Conservation (phyloP, 1,284 basidiomycete genomes). For the Cryptococcus hybrid region DNA sequence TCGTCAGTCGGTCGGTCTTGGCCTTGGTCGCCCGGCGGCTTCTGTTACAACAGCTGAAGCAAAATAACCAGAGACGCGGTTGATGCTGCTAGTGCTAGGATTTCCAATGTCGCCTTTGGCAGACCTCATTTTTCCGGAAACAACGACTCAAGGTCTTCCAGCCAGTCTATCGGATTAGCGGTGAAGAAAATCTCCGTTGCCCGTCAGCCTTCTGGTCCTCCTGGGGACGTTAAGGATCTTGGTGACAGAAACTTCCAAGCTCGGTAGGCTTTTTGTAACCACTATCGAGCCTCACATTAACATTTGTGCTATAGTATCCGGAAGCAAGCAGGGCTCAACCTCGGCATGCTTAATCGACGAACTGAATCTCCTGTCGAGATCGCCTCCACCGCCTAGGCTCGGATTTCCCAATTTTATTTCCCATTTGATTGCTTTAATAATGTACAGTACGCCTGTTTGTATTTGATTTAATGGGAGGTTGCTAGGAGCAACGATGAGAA, state of each 20-base stretch:
- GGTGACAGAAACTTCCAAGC: conserved; percentile 82
- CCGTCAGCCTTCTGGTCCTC: conserved; percentile 81
- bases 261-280: conserved; percentile 14
- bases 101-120: background rate
- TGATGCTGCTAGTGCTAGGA: background rate
- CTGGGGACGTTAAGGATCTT: conserved; percentile 78
- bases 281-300: background rate
- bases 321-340: conserved; percentile 31
- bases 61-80: background rate
- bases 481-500: too few relatives aligned
- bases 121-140: background rate
- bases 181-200: conserved; percentile 36
- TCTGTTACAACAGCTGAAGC: background rate
- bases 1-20: background rate
- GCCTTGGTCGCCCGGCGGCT: background rate
- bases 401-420: too few relatives aligned
- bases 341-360: conserved; percentile 35
- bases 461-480: too few relatives aligned
- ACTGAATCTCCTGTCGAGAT: conserved; percentile 18
- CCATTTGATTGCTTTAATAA: too few relatives aligned
- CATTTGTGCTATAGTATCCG: conserved; percentile 12
- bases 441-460: too few relatives aligned
- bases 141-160: background rate
- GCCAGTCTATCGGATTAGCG: background rate
- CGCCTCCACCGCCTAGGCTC: conserved; percentile 9